Percentiles rank a stretch among this genome's conserved stretches.
phyloP scores from a whole-genome alignment of 345 rosid genomes.

The Ricinus communis region DNA sequence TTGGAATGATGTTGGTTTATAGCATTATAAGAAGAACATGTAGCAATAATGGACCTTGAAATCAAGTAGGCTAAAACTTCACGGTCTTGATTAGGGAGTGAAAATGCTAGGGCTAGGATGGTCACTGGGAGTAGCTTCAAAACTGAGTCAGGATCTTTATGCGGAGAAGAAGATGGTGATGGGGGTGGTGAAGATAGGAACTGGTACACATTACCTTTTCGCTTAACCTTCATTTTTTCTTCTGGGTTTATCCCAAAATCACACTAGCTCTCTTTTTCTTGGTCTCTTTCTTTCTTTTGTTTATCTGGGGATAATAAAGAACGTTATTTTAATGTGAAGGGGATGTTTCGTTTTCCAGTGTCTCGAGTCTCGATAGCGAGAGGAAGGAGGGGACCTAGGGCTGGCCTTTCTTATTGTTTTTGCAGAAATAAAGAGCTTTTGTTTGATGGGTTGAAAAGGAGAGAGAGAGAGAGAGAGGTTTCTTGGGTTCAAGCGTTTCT shows the following conservation, averaged over 20 bases:
- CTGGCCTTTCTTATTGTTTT: background rate
- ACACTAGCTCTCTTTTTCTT: background rate
- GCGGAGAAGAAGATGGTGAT: conserved; percentile 10
- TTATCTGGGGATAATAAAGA: background rate
- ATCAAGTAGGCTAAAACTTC: conserved; percentile 39
- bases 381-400: background rate
- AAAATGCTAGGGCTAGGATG: conserved; percentile 27
- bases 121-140: conserved; percentile 31
- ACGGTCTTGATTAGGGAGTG: conserved; percentile 31
- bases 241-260: conserved; percentile 4
- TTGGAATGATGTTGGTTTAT: background rate
- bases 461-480: background rate
- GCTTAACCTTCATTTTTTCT: conserved; percentile 21
- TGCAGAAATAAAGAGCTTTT: background rate
- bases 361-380: background rate
- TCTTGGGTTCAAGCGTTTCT: too few species aligned
- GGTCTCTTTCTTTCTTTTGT: background rate
- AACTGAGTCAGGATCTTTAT: conserved; percentile 28
- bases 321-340: background rate
- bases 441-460: background rate
- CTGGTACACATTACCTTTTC: conserved; percentile 23
- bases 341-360: background rate
- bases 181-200: conserved; percentile 16
- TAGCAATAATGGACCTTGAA: conserved; percentile 18
- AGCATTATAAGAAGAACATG: background rate